phyloP scores from a whole-genome alignment of 1,139 yeast species.

The Wickerhamomyces sp. region DNA sequence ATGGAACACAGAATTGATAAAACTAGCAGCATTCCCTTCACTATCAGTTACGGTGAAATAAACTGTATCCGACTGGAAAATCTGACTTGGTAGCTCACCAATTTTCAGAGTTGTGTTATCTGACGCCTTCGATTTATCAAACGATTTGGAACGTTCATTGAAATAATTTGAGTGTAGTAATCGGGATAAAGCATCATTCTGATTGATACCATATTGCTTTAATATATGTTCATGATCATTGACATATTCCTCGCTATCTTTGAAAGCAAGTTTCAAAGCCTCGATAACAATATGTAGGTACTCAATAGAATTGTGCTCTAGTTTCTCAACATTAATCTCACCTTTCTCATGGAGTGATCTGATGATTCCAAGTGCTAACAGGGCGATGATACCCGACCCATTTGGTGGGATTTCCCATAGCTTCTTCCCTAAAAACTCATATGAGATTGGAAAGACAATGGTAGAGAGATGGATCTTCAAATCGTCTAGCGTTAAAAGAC shows the following conservation, averaged over 20 bases:
- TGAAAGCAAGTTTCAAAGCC: conserved; percentile 66
- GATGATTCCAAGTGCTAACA: conserved; percentile 63
- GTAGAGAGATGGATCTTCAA: conserved; percentile 52
- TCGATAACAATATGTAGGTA: conserved; percentile 69
- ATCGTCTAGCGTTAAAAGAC: conserved; percentile 53
- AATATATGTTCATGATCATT: conserved; percentile 48
- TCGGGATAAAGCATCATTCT: conserved; percentile 21
- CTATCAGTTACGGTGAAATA: conserved; percentile 67
- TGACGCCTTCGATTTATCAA: conserved; percentile 36
- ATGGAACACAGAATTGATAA: conserved; percentile 70
- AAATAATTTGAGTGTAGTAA: conserved; percentile 44
- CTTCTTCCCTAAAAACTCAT: conserved; percentile 43
- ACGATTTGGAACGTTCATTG: conserved; percentile 43
- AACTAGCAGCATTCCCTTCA: conserved; percentile 79
- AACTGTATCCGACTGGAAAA: conserved; percentile 70
- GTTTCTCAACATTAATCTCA: conserved; percentile 37
- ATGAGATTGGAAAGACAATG: conserved; percentile 55
- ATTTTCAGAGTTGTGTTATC: conserved; percentile 41
- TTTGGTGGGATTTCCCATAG: conserved; percentile 81
- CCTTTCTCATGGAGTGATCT: conserved; percentile 48
- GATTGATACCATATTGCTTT: conserved; percentile 18
- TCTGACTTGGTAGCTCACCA: conserved; percentile 56
- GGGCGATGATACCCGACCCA: conserved; percentile 75
- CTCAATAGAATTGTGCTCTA: conserved; percentile 66
- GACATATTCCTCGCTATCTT: conserved; percentile 73